These are phyloP conservation scores for Ulmus americana DNA, from an alignment of 331 rosid genomes.

Conservation along the genomic window DNA sequence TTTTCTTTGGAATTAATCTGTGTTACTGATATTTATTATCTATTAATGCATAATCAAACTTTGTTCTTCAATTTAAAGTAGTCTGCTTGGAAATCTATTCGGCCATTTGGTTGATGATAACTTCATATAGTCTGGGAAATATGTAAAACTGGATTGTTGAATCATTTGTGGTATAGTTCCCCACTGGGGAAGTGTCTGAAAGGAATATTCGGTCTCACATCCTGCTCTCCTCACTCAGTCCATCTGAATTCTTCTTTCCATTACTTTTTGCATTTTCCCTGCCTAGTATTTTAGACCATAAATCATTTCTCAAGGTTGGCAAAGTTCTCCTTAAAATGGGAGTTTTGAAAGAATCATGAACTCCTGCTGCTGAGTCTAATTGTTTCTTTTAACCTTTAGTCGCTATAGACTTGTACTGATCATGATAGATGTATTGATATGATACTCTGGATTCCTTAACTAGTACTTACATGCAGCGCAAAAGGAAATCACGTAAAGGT, in stretches of 20 bases:
- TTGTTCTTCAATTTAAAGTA: constrained; percentile 14
- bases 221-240: neutral
- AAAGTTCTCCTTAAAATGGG: neutral
- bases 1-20: constrained; percentile 26
- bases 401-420: neutral
- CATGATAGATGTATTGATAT: constrained; percentile 2
- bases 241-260: constrained; percentile 1
- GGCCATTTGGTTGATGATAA: neutral
- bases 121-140: neutral
- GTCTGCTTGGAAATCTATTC: constrained; percentile 10
- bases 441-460: constrained; percentile 49
- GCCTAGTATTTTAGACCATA: constrained; percentile 5
- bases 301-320: constrained; percentile 13
- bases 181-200: neutral
- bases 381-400: constrained; percentile 11
- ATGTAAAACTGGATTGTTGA: neutral
- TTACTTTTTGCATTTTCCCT: constrained; percentile 12
- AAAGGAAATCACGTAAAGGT: constrained; percentile 81
- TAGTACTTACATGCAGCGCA: constrained; percentile 75
- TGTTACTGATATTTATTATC: constrained; percentile 7
- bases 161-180: neutral
- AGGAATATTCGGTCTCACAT: constrained; percentile 4
- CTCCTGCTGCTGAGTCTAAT: neutral
- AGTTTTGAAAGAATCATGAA: neutral
- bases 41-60: neutral